These are phyloP conservation scores for Bathelium albidoporum DNA, from an alignment of 495 filamentous ascomycete genomes.

Conservation along the genomic window DNA sequence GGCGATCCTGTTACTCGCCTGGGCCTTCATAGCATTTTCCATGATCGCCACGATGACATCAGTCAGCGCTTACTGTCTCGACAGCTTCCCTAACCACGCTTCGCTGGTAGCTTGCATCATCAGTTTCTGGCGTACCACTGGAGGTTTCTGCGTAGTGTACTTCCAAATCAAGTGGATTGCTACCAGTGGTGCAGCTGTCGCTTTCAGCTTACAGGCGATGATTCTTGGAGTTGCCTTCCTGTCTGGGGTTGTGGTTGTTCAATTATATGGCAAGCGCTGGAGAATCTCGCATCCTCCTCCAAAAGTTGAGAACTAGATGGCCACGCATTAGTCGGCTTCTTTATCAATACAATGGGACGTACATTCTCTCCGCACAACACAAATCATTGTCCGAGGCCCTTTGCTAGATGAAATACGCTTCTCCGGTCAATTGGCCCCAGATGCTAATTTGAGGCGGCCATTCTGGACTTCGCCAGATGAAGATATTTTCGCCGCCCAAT, in stretches of 20 bases:
- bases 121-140: slow-evolving; percentile 31
- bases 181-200: slow-evolving; percentile 32
- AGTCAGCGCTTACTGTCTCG: slow-evolving; percentile 28
- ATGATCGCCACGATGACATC: slow-evolving; percentile 16
- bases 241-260: neutral
- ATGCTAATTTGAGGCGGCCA: too few species aligned
- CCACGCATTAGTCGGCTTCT: too few species aligned
- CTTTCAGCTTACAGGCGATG: slow-evolving; percentile 37
- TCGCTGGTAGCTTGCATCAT: slow-evolving; percentile 25
- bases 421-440: too few species aligned
- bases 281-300: neutral
- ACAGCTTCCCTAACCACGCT: slow-evolving; percentile 36
- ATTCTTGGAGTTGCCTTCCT: slow-evolving; percentile 1
- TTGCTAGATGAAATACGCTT: too few species aligned
- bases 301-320: neutral
- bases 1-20: slow-evolving; percentile 17
- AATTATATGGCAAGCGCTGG: neutral
- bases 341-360: too few species aligned
- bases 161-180: slow-evolving; percentile 39
- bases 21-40: slow-evolving; percentile 19
- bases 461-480: too few species aligned
- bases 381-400: too few species aligned
- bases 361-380: too few species aligned
- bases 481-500: too few species aligned
- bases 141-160: slow-evolving; percentile 39